A percentile compares a stretch with the other conserved stretches of the same genome.
phyloP scores from a whole-genome alignment of 345 rosid species.

The Tarenaya hassleriana region DNA sequence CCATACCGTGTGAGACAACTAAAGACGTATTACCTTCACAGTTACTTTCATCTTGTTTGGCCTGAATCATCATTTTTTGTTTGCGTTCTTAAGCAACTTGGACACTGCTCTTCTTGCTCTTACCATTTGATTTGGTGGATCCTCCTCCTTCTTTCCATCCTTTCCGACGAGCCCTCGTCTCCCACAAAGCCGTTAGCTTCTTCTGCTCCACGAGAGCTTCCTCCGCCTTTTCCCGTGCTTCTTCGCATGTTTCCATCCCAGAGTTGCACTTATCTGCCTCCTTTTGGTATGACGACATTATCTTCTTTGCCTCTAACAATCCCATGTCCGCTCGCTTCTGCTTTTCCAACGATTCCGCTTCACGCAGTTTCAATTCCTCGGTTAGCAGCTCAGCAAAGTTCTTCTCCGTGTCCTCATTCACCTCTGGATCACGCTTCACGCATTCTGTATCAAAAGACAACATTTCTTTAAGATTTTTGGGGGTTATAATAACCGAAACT shows the following conservation, averaged over 20 bases:
- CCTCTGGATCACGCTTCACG: conserved; percentile 77
- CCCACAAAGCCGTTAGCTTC: conserved; percentile 76
- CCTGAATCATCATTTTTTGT: too few relatives aligned
- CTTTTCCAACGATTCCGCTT: conserved; percentile 69
- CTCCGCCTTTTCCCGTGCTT: conserved; percentile 84
- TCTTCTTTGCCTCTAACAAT: conserved; percentile 90
- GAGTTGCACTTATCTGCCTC: conserved; percentile 98
- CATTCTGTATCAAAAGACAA: conserved; percentile 46
- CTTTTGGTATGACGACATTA: conserved; percentile 84
- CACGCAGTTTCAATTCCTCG: conserved; percentile 79
- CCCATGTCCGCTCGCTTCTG: conserved; percentile 68
- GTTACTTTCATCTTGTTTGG: too few relatives aligned
- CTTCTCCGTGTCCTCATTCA: conserved; percentile 74
- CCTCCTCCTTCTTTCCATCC: conserved; percentile 89
- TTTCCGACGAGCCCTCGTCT: conserved; percentile 70
- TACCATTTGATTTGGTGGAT: conserved; percentile 33
- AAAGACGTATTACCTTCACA: too few relatives aligned
- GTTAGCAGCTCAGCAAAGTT: conserved; percentile 67
- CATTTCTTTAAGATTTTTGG: too few relatives aligned
- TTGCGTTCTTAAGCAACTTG: conserved; percentile 39
- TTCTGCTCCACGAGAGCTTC: conserved; percentile 59
- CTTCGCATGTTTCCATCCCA: conserved; percentile 98
- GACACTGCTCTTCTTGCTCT: conserved; percentile 41
- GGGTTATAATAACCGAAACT: not conserved
- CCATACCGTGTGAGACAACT: too few relatives aligned